Base-by-base conservation (phyloP, 225 moss, liverwort and hornwort genomes). In the Climacium dendroides region DNA sequence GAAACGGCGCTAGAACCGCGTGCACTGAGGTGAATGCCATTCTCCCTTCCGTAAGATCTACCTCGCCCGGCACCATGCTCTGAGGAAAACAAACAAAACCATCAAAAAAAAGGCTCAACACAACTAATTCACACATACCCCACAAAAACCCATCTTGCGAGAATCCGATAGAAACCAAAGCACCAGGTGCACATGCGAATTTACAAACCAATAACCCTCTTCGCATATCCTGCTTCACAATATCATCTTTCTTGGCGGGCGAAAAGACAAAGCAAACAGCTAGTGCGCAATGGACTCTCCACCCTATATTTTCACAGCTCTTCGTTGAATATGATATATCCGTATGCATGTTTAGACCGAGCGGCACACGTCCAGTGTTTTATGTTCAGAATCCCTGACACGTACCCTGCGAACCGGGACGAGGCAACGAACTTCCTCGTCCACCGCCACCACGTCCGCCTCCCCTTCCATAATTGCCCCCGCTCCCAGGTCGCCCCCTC, bases 361-460 rank as follows among this genome's bases (percentile, higher is more conserved):
- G 30, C 61, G 25, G n/a, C 30, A 63, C 57, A 63, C 15, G 22
- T 12, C 29, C 37, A 45, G 45, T 10, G 74, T n/a, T 79, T 61
- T 48, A n/a, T 47, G 25, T 28, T 19, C n/a, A 24, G 63, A 34
- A 17, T 22, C 70, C 59, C 23, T 71, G 16, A 37, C 54, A 79
- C 89, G 62, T 60, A 95, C 85, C 89, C 65, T 89, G 90, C 22
- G 91, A 82, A 47, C 83, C 88, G 74, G 85, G 72, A 35, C 94
- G 95, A 83, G 94, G 87, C 79, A 93, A 71, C 45, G 92, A 87
- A 79, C 74, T 93, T 85, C 97, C 96, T 86, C 95, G 94, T 37
- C 97, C 95, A 69, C 92, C 93, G 76, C 91, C 94, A 83, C 97
- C 86, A 69, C 91, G 90, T 65, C 94, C 91, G 32, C 93, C 94